phyloP scores from a whole-genome alignment of 176 grass and related monocot genomes.

The Triticum aestivum region DNA sequence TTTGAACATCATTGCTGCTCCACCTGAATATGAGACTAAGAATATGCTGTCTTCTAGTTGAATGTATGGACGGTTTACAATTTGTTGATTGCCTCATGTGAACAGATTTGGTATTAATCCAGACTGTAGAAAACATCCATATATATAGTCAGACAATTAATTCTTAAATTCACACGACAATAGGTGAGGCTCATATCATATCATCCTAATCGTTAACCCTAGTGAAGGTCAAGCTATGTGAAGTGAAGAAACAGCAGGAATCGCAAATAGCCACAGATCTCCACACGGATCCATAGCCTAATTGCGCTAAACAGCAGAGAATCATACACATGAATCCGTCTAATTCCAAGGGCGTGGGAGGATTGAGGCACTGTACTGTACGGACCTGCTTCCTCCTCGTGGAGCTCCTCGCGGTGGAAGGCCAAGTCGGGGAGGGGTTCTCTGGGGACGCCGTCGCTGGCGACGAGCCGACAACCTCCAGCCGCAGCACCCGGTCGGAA shows the following conservation, averaged over 20 bases:
- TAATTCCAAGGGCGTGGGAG: neutral
- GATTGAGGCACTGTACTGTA: neutral
- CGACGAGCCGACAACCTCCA: constrained; percentile 64
- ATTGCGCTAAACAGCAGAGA: neutral
- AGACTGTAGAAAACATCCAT: neutral
- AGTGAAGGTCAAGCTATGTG: too few species aligned
- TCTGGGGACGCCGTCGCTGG: neutral
- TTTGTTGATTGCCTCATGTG: neutral
- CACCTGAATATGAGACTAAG: too few species aligned
- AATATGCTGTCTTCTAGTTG: neutral
- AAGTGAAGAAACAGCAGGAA: neutral
- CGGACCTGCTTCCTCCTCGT: constrained; percentile 22
- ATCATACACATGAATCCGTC: neutral
- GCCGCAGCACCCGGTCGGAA: constrained; percentile 64
- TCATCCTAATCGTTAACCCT: neutral
- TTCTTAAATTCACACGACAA: neutral
- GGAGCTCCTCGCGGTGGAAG: constrained; percentile 16
- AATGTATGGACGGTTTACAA: neutral
- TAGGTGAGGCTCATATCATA: neutral
- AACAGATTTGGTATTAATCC: neutral
- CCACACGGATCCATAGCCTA: neutral
- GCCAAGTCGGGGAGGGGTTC: constrained; percentile 55
- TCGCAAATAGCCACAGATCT: neutral
- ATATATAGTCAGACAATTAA: neutral
- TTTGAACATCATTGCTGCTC: too few species aligned